Conservation (phyloP, 805 yeast species). For the Kodamaea jinghongensis region DNA sequence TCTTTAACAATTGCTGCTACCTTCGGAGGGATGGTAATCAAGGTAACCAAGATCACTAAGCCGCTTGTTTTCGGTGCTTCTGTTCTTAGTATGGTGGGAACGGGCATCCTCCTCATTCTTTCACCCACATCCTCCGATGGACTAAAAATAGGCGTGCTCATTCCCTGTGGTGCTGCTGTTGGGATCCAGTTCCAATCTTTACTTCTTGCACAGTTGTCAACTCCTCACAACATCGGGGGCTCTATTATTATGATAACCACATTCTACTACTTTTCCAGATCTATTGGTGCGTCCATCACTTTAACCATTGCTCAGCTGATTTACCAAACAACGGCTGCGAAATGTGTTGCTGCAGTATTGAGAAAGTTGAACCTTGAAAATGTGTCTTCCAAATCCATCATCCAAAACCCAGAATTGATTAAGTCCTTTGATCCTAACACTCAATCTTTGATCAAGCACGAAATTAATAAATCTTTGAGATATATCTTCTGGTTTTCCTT, state of each 20-base stretch:
- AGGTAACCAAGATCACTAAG: slow-evolving; percentile 27
- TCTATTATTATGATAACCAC: slow-evolving; percentile 48
- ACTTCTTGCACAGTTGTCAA: slow-evolving; percentile 45
- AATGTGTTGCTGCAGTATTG: slow-evolving; percentile 15
- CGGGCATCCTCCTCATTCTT: slow-evolving; percentile 30
- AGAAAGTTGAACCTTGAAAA: too few species aligned
- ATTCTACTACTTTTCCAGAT: slow-evolving; percentile 37
- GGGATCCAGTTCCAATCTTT: slow-evolving; percentile 38
- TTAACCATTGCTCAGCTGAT: slow-evolving; percentile 32
- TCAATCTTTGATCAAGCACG: too few species aligned
- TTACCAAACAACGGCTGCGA: slow-evolving; percentile 19
- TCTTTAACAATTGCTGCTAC: slow-evolving; percentile 32
- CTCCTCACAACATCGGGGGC: slow-evolving; percentile 50
- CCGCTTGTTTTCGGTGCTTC: slow-evolving; percentile 29
- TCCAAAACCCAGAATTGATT: too few species aligned
- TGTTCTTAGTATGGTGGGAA: slow-evolving; percentile 31
- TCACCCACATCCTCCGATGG: slow-evolving; percentile 19
- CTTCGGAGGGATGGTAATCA: slow-evolving; percentile 29
- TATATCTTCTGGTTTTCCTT: too few species aligned
- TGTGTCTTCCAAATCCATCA: too few species aligned
- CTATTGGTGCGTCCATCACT: slow-evolving; percentile 32
- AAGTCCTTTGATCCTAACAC: too few species aligned
- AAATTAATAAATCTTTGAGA: too few species aligned
- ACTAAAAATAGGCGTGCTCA: slow-evolving; percentile 32
- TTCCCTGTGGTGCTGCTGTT: slow-evolving; percentile 33